phyloP scores from a whole-genome alignment of 768 basidiomycete species.

The Boletus edulis region DNA sequence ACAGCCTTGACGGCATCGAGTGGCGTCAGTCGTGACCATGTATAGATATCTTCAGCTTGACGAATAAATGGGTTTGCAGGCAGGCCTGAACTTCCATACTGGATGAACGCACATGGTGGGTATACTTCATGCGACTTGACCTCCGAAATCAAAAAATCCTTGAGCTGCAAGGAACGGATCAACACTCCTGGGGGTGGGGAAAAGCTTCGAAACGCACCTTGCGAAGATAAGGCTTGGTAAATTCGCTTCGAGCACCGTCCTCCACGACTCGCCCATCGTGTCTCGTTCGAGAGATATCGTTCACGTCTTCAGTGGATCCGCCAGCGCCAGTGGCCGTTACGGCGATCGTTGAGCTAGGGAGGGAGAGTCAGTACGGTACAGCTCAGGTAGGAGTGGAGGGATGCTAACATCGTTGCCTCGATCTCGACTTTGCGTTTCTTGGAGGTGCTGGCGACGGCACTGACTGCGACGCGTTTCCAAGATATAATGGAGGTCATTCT shows the following conservation, averaged over 20 bases:
- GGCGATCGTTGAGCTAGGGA: slow-evolving; percentile 16
- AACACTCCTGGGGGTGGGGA: neutral
- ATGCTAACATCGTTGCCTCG: neutral
- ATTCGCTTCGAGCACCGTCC: slow-evolving; percentile 48
- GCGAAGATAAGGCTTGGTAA: slow-evolving; percentile 61
- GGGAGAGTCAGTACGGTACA: neutral
- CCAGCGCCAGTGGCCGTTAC: neutral
- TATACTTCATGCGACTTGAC: slow-evolving; percentile 43
- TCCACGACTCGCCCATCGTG: slow-evolving; percentile 59
- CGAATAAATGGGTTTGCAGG: neutral
- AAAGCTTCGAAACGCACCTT: slow-evolving; percentile 32
- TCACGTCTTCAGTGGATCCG: slow-evolving; percentile 2
- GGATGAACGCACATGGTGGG: slow-evolving; percentile 38
- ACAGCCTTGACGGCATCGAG: too few species aligned
- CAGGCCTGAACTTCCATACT: too few species aligned
- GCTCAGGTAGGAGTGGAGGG: neutral
- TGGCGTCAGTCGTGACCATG: slow-evolving; percentile 73
- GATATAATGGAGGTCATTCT: slow-evolving; percentile 1
- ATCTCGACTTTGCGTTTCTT: slow-evolving; percentile 27
- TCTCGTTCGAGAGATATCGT: slow-evolving; percentile 45
- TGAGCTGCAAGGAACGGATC: slow-evolving; percentile 38
- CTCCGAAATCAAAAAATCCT: slow-evolving; percentile 57
- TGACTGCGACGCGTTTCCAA: slow-evolving; percentile 13
- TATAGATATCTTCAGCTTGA: slow-evolving; percentile 70
- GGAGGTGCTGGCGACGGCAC: neutral